Base-by-base conservation (phyloP, 1,139 yeast species). In the Hyphopichia buzzinii region DNA sequence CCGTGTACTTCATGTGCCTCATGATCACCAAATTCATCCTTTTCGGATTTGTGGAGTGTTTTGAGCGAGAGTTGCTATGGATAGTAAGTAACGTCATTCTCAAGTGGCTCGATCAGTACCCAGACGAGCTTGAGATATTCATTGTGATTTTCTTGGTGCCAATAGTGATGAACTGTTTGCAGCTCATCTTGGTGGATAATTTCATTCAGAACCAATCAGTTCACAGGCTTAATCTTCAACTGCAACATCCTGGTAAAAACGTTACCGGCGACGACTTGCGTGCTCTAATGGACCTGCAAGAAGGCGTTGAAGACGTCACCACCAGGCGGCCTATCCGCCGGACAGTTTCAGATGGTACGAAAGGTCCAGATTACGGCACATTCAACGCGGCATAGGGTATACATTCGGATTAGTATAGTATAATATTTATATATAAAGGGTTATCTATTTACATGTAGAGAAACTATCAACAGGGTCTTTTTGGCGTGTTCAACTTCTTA, bases 131-230 rank as follows among this genome's bases (percentile, higher is more conserved):
- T 33, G 96, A 90, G 56, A 86, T 90, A 7, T 81, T 85, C 34
- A 76, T 92, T 46, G 96, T 92, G 31, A 84, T 90, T 81, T 78
- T 90, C 55, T 74, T 88, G 2, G 82, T 84, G 42, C 94, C 94
- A 1, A 68, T 84, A 2, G 59, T 81, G 14, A 79, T 92, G 84
- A 90, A 92, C 58, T 81, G 94, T 42, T 69, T 92, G 47, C 97
- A 92, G 62, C 84, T 88, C 53, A 76, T 86, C 34, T 76, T 92
- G 45, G 81, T 92, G 30, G 98, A 92, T 56, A 85, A 85, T 50
- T 84, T 92, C 42, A 89, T 92, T 48, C 88, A 85, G 57, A 64
- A 66, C 44, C 72, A 67, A 38, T 43, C 59, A 35, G 54, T 64
- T 49, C 44, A 49, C 35, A 45, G 47, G 29, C 48, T 52, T 11